Conservation (phyloP, 2,329 filamentous ascomycete species). For the Knufia petricola region DNA sequence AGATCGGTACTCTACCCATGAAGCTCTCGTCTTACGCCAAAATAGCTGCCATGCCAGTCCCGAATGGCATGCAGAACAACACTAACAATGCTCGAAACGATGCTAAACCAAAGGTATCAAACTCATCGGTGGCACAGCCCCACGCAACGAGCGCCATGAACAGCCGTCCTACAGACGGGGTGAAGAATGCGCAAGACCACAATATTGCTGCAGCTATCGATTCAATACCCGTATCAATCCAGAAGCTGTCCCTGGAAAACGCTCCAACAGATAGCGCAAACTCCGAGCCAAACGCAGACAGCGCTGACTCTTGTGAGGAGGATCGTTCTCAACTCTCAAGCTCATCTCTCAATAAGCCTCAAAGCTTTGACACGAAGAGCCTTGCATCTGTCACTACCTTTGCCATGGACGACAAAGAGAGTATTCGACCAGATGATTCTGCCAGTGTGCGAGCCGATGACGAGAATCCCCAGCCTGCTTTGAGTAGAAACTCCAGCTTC, state of each 20-base stretch:
- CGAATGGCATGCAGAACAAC: slow-evolving; percentile 11
- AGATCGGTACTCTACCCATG: slow-evolving; percentile 27
- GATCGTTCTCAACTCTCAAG: slow-evolving; percentile 44
- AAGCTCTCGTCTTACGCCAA: slow-evolving; percentile 71
- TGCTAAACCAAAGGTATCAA: slow-evolving; percentile 19
- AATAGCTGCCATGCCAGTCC: slow-evolving; percentile 36
- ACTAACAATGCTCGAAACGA: slow-evolving; percentile 16
- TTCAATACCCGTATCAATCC: slow-evolving; percentile 15
- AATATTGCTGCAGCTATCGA: slow-evolving; percentile 16
- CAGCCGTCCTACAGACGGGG: background rate
- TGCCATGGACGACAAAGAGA: slow-evolving; percentile 94
- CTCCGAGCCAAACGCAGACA: slow-evolving; percentile 17
- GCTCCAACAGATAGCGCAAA: slow-evolving; percentile 5
- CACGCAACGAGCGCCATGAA: background rate
- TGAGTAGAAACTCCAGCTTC: slow-evolving; percentile 15
- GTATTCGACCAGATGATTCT: slow-evolving; percentile 85
- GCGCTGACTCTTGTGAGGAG: slow-evolving; percentile 30
- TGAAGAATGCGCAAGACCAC: slow-evolving; percentile 20
- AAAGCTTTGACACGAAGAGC: slow-evolving; percentile 87
- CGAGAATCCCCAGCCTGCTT: slow-evolving; percentile 58
- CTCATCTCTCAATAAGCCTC: slow-evolving; percentile 62
- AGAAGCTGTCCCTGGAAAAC: slow-evolving; percentile 16
- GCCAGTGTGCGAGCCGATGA: slow-evolving; percentile 90
- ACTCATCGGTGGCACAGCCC: slow-evolving; percentile 7
- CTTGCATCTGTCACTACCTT: slow-evolving; percentile 90